Conservation (phyloP, 2,329 filamentous ascomycete species). For the Xylariaceae sp. region DNA sequence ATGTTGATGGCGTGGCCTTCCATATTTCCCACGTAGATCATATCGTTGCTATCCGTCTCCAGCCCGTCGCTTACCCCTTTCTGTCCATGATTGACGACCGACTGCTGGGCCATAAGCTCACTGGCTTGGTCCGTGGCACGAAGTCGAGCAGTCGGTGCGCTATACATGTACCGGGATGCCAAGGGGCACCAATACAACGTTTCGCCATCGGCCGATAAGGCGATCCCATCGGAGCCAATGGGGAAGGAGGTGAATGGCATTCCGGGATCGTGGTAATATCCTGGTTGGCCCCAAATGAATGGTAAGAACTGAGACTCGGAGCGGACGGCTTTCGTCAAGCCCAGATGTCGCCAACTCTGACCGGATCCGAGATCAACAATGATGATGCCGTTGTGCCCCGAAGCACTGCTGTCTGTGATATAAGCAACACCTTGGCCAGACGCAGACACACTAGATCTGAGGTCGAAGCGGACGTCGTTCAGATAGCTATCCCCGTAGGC, state of each 20-base stretch:
- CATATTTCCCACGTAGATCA: slow-evolving; percentile 45
- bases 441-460: slow-evolving; percentile 26
- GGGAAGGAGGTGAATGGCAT: slow-evolving; percentile 32
- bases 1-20: slow-evolving; percentile 44
- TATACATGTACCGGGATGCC: slow-evolving; percentile 38
- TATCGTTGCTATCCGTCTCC: slow-evolving; percentile 45
- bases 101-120: slow-evolving; percentile 39
- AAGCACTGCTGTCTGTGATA: slow-evolving; percentile 45
- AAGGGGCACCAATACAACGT: slow-evolving; percentile 43
- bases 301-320: slow-evolving; percentile 40
- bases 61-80: slow-evolving; percentile 48
- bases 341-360: slow-evolving; percentile 45
- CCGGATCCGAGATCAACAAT: slow-evolving; percentile 45
- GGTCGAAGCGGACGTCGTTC: slow-evolving; percentile 51
- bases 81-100: slow-evolving; percentile 38
- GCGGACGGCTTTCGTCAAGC: slow-evolving; percentile 35
- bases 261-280: slow-evolving; percentile 36
- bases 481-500: slow-evolving; percentile 45
- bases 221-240: slow-evolving; percentile 47
- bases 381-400: slow-evolving; percentile 46
- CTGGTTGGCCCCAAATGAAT: slow-evolving; percentile 42
- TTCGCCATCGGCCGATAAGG: slow-evolving; percentile 42
- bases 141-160: slow-evolving; percentile 34
- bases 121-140: slow-evolving; percentile 30
- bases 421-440: slow-evolving; percentile 45